These are phyloP conservation scores for Lodderomyces theae DNA, from an alignment of 1,139 yeast species.

Conservation along the genomic window DNA sequence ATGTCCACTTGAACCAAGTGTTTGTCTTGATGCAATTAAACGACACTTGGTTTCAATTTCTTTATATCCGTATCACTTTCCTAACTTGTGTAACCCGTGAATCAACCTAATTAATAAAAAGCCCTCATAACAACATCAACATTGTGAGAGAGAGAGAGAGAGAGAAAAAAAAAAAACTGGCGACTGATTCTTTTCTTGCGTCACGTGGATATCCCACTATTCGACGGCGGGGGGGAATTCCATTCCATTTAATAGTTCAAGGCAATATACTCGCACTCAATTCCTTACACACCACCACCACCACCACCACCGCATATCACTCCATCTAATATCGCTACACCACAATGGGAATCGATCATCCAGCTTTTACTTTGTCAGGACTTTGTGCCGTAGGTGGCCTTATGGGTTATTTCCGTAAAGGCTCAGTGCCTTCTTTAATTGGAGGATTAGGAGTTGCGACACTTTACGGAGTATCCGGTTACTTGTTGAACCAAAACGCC, in stretches of 20 bases:
- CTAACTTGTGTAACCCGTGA: not conserved
- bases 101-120: not conserved
- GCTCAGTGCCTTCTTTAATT: conserved; percentile 74
- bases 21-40: not conserved
- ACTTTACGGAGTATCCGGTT: conserved; percentile 75
- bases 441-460: conserved; percentile 75
- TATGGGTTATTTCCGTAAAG: conserved; percentile 68
- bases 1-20: not conserved
- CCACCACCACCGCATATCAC: too few species aligned
- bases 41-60: not conserved
- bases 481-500: conserved; percentile 66
- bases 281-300: too few species aligned
- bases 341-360: conserved; percentile 50
- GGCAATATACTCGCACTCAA: too few species aligned
- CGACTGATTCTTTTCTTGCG: not conserved
- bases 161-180: not conserved
- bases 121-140: too few species aligned
- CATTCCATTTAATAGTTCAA: too few species aligned
- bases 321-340: too few species aligned
- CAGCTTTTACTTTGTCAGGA: conserved; percentile 74
- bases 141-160: not conserved
- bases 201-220: not conserved
- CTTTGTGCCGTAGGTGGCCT: conserved; percentile 71
- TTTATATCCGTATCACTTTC: not conserved
- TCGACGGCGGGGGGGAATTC: too few species aligned